Evolutionary conservation across 2,329 filamentous ascomycete species (phyloP).

Genomic region (Ophiocordyceps camponoti-rufipedis): DNA sequence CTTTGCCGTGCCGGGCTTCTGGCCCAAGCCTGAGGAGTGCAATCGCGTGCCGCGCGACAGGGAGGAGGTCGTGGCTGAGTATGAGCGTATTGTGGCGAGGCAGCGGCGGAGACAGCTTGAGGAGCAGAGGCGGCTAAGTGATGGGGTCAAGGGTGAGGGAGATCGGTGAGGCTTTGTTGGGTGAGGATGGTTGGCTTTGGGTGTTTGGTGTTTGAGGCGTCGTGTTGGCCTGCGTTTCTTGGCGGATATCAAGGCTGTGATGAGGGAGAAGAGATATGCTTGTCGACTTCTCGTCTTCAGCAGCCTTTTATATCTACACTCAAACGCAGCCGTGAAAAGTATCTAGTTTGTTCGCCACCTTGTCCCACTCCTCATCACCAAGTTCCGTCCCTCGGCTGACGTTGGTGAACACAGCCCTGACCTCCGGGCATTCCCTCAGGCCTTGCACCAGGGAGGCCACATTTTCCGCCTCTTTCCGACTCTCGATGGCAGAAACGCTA

Average conservation of each 20-base stretch:
- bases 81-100: conserved; percentile 48
- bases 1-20: conserved; percentile 81
- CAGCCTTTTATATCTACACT: neutral
- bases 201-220: no score
- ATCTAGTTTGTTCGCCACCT: conserved; percentile 34
- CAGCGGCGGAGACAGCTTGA: conserved; percentile 53
- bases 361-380: conserved; percentile 34
- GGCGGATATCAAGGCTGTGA: no score
- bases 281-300: neutral
- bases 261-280: conserved; percentile 5
- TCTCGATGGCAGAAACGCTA: conserved; percentile 46
- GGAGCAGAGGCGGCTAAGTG: conserved; percentile 11
- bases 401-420: conserved; percentile 70
- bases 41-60: conserved; percentile 59
- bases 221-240: no score
- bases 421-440: conserved; percentile 49
- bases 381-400: conserved; percentile 26
- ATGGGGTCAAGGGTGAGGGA: no score
- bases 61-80: conserved; percentile 70
- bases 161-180: no score
- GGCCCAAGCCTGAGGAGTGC: conserved; percentile 66
- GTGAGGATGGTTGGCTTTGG: no score
- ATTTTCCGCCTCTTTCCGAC: conserved; percentile 31
- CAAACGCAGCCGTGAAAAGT: conserved; percentile 11
- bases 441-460: conserved; percentile 41